Base-by-base conservation (phyloP, 2,329 filamentous ascomycete genomes). In the Colletotrichum orchidophilum region DNA sequence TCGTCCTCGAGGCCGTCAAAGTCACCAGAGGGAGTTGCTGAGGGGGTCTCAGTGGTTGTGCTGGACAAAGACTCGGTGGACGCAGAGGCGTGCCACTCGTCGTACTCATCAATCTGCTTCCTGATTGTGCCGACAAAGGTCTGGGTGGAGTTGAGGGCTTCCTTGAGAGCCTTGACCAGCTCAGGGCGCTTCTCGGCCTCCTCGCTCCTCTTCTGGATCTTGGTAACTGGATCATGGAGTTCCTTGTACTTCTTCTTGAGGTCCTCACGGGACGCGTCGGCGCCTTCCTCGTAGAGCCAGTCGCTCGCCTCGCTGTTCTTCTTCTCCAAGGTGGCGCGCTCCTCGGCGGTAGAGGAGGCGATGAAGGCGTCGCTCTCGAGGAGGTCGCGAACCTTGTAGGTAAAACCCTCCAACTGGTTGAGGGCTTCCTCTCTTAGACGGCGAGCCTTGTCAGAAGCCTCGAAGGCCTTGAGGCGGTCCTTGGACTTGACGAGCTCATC, bases 321-420 rank as follows among this genome's bases (percentile, higher is more conserved):
- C 72, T 90, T 85, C 75, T 92, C 88, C 13, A 98, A 87, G n/a
- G 83, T 82, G 7, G 86, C 80, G 57, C 94, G 89, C 78, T 95
- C 89, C 24, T 88, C 87, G 3, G 90, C 84, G 11, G 92, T 96
- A 35, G 95, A 93, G 3, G 88, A 90, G 13, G 87, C 87, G 63
- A 93, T 85, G 79, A 98, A 98, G 1, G 87, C 86, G 58, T 94
- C 91, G 71, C 92, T 92, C 52, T 94, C 92, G 2, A 98, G 86
- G 54, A 97, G 87, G 80, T 98, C 95, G 29, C 95, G 92, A 31
- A 93, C 89, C 77, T 91, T 92, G 86, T 99, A 99, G 15, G 96
- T 97, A 81, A 93, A 98, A 13, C 89, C 92, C 82, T 99, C 96
- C n/a, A 99, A 90, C 74, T 93, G 92, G 82, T 98, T 99, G 68